These are phyloP conservation scores for Chrysoporthe cubensis DNA, from an alignment of 2,329 filamentous ascomycete genomes.

Conservation along the genomic window DNA sequence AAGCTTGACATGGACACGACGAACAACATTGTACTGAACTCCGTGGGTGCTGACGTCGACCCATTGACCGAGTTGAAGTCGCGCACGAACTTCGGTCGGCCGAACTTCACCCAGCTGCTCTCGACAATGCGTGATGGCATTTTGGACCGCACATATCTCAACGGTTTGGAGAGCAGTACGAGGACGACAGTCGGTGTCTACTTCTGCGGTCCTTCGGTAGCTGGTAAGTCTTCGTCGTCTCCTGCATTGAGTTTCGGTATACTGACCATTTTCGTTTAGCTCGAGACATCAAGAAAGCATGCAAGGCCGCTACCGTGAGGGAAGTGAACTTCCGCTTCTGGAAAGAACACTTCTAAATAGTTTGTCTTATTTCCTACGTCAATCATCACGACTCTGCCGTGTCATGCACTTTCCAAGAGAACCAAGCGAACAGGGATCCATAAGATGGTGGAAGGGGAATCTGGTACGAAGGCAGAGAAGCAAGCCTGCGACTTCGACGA, in stretches of 20 bases:
- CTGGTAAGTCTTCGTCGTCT: conserved; percentile 50
- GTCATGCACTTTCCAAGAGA: background rate
- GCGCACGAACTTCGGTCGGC: conserved; percentile 92
- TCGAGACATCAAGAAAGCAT: conserved; percentile 81
- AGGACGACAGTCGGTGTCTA: conserved; percentile 93
- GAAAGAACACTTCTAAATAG: conserved; percentile 84
- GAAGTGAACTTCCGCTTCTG: conserved; percentile 96
- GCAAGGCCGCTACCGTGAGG: conserved; percentile 70
- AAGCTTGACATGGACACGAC: conserved; percentile 88
- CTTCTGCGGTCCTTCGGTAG: conserved; percentile 87
- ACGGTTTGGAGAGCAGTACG: conserved; percentile 75
- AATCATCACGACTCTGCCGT: background rate
- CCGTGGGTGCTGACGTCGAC: conserved; percentile 83
- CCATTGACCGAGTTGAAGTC: conserved; percentile 89
- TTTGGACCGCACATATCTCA: conserved; percentile 80
- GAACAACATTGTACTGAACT: conserved; percentile 97
- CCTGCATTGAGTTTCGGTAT: background rate
- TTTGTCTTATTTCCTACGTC: background rate
- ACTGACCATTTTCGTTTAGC: conserved; percentile 59
- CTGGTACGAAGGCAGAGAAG: too few relatives aligned
- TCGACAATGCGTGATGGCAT: conserved; percentile 87
- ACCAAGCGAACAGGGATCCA: background rate
- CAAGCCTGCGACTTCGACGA: background rate
- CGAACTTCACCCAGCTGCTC: conserved; percentile 83
- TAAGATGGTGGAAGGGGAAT: background rate